phyloP scores from a whole-genome alignment of 1,284 basidiomycete genomes.

The Boletus semigastroideus region DNA sequence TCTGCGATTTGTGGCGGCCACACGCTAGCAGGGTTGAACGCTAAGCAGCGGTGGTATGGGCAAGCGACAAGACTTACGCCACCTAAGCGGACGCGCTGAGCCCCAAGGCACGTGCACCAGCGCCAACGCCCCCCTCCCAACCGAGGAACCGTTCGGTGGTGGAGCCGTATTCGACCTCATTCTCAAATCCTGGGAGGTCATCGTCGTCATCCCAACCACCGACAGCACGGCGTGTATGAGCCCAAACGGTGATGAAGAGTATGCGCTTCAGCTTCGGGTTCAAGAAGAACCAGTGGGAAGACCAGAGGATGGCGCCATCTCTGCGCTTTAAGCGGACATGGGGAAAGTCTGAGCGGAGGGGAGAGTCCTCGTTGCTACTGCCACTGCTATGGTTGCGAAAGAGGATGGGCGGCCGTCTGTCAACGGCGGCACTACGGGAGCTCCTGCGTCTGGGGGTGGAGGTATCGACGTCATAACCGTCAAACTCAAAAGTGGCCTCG shows the following conservation, averaged over 20 bases:
- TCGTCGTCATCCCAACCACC: slow-evolving; percentile 55
- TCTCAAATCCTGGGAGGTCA: slow-evolving; percentile 35
- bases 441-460: slow-evolving; percentile 37
- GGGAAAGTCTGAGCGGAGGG: slow-evolving; percentile 24
- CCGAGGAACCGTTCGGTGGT: slow-evolving; percentile 64
- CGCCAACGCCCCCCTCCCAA: slow-evolving; percentile 73
- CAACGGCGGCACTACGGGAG: background rate
- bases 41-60: slow-evolving; percentile 8
- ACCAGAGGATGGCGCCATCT: slow-evolving; percentile 89
- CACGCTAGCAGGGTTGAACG: slow-evolving; percentile 13
- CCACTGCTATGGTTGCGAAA: slow-evolving; percentile 21
- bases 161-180: slow-evolving; percentile 23
- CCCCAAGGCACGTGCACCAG: slow-evolving; percentile 74
- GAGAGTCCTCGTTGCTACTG: slow-evolving; percentile 29
- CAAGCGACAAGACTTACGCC: slow-evolving; percentile 24
- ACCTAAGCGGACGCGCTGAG: slow-evolving; percentile 38
- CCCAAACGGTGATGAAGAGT: slow-evolving; percentile 92
- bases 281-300: slow-evolving; percentile 96
- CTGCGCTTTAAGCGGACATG: slow-evolving; percentile 39
- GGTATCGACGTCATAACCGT: slow-evolving; percentile 75
- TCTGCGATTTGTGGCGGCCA: background rate
- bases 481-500: slow-evolving; percentile 69
- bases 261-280: slow-evolving; percentile 93
- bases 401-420: slow-evolving; percentile 10
- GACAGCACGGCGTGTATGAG: slow-evolving; percentile 66